Evolutionary conservation across 139 green algal genomes (phyloP), one percentile per base, ranked within the genome.

Genomic region (Coelastrella sp.): DNA sequence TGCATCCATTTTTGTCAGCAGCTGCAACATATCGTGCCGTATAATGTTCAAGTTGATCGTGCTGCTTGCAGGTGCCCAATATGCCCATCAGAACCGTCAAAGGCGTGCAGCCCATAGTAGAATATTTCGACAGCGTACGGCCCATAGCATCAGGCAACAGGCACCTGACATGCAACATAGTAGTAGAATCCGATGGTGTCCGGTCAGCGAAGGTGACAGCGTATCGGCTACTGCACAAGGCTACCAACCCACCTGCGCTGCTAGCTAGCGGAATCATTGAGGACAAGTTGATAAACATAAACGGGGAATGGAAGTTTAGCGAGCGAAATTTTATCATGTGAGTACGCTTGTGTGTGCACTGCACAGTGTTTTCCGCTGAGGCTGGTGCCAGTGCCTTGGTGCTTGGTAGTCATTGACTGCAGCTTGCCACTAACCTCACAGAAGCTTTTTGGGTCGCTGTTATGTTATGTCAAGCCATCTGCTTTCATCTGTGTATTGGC

Each of bases 221-320:
- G 2, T 91, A 89, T 73, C 79, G 90, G n/a, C 68, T 92, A 23
- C 85, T 92, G 71, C 85, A 89, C 59, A 84, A 84, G 78, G 85
- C 85, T 2, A n/a, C 23, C 47, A 76, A 20, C 68, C 90, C 90
- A 6, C 83, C 90, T 6, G 16, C 23, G 71, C 90, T 92, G 71
- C 79, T 92, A 14, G 90, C 90, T 7, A 85, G 10, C 22, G 90
- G 90, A 19, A 80, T 79, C 11, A 89, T 92, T 56, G 90, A 92
- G 60, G 90, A 92, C 79, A 79, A 73, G 80, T 57, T 92, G 4
- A 78, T 91, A 57, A 89, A 89, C 19, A 58, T 75, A 57, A 83
- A 81, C 16, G 85, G 90, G 2, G 54, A 78, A 79, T 92, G 90
- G 90, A 61, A 65, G 57, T 92, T 92, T 60, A 16, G 78, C 23